Conservation (phyloP, 148 eudicot genomes). For the Arctostaphylos glauca region DNA sequence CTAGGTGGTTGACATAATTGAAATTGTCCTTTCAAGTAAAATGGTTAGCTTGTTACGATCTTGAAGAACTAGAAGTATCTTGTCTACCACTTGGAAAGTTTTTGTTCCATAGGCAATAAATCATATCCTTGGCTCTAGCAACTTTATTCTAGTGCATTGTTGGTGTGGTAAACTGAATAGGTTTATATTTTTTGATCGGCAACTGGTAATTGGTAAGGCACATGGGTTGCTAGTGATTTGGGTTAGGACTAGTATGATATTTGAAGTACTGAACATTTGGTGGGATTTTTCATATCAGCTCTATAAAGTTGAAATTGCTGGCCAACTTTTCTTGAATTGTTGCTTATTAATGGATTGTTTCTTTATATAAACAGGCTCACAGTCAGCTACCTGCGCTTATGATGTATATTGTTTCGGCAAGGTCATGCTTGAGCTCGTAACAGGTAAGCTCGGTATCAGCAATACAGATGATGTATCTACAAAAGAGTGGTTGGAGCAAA, state of each 20-base stretch:
- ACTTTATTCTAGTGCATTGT: neutral
- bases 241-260: neutral
- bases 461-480: constrained; percentile 20
- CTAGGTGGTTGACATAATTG: too few relatives aligned
- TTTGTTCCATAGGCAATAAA: neutral
- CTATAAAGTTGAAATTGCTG: neutral
- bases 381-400: constrained; percentile 31
- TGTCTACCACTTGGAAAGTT: neutral
- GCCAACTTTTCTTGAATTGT: neutral
- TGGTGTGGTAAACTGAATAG: neutral
- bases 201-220: too few relatives aligned
- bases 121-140: neutral
- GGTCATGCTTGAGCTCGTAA: constrained; percentile 43
- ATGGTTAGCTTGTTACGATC: neutral
- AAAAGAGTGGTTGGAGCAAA: constrained; percentile 28
- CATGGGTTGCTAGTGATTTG: neutral
- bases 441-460: constrained; percentile 42
- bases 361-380: constrained; percentile 22
- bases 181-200: too few relatives aligned
- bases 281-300: neutral
- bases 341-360: neutral
- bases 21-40: neutral
- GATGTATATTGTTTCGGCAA: constrained; percentile 50
- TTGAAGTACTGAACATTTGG: neutral
- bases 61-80: neutral